Conservation (phyloP, 2,329 filamentous ascomycete genomes). For the Alternaria brassicicola region DNA sequence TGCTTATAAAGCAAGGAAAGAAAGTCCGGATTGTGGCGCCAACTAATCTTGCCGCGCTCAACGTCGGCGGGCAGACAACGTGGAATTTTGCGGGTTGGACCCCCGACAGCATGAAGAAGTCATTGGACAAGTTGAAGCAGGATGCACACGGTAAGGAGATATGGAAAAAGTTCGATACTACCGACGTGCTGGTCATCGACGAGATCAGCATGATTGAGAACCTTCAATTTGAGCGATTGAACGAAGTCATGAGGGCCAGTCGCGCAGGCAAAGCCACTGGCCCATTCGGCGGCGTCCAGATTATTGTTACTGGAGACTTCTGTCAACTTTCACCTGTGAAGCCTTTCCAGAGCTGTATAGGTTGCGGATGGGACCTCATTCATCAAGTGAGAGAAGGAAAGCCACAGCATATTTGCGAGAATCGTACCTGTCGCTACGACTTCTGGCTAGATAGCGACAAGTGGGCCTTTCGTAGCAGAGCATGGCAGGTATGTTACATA, state of each 20-base stretch:
- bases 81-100: conserved; percentile 65
- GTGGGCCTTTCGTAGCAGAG: conserved; percentile 65
- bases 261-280: conserved; percentile 8
- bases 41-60: conserved; percentile 64
- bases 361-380: conserved; percentile 52
- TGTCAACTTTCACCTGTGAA: conserved; percentile 61
- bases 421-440: conserved; percentile 34
- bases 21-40: conserved; percentile 63
- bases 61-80: conserved; percentile 63
- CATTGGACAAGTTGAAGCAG: conserved; percentile 45
- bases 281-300: conserved; percentile 58
- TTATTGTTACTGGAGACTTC: conserved; percentile 63
- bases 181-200: conserved; percentile 66
- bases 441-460: conserved; percentile 58
- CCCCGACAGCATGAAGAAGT: conserved; percentile 53
- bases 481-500: conserved; percentile 53
- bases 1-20: conserved; percentile 45
- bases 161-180: conserved; percentile 49
- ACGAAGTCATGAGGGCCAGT: conserved; percentile 53
- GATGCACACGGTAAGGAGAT: conserved; percentile 45
- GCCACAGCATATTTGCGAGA: conserved; percentile 24
- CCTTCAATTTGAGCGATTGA: conserved; percentile 58
- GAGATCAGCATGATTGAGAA: conserved; percentile 71
- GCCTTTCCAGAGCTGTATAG: conserved; percentile 60
- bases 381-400: conserved; percentile 14